A percentile compares a stretch with the other conserved stretches of the same genome.
phyloP scores from a whole-genome alignment of 345 rosid genomes.

The Erysimum cheiranthoides region DNA sequence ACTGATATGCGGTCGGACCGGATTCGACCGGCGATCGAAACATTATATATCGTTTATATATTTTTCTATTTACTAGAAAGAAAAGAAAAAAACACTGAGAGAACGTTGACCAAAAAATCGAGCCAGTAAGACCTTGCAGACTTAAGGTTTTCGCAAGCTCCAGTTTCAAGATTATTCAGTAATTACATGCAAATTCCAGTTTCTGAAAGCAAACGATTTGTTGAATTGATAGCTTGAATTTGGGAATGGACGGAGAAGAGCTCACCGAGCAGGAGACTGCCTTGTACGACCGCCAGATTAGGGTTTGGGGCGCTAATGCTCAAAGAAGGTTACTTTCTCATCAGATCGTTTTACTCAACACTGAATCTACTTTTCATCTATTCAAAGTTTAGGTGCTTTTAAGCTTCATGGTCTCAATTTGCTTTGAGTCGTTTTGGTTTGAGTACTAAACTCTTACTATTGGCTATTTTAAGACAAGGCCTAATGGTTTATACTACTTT shows the following conservation, averaged over 20 bases:
- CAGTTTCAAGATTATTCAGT: not conserved
- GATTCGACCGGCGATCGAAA: not conserved
- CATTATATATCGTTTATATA: not conserved
- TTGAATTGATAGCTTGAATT: slow-evolving; percentile 36
- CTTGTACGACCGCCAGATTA: slow-evolving; percentile 89
- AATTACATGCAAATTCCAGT: not conserved
- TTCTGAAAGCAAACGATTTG: slow-evolving; percentile 24
- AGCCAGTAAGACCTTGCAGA: not conserved
- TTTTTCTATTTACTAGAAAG: not conserved
- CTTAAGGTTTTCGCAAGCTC: not conserved
- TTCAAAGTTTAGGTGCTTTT: not conserved
- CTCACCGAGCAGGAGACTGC: slow-evolving; percentile 97
- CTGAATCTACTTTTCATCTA: not conserved
- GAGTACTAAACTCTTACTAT: not conserved
- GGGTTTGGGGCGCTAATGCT: slow-evolving; percentile 99
- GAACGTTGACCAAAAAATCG: not conserved
- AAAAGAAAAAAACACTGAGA: not conserved
- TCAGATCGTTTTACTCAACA: not conserved
- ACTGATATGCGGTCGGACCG: not conserved
- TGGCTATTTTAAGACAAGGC: not conserved
- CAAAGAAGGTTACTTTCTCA: slow-evolving; percentile 66
- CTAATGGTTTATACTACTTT: not conserved
- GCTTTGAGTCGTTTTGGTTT: slow-evolving; percentile 13
- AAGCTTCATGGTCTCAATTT: not conserved
- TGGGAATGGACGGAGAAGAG: slow-evolving; percentile 81